Evolutionary conservation across 2,329 filamentous ascomycete species (phyloP).

Genomic region (Fusarium cyanostomum): DNA sequence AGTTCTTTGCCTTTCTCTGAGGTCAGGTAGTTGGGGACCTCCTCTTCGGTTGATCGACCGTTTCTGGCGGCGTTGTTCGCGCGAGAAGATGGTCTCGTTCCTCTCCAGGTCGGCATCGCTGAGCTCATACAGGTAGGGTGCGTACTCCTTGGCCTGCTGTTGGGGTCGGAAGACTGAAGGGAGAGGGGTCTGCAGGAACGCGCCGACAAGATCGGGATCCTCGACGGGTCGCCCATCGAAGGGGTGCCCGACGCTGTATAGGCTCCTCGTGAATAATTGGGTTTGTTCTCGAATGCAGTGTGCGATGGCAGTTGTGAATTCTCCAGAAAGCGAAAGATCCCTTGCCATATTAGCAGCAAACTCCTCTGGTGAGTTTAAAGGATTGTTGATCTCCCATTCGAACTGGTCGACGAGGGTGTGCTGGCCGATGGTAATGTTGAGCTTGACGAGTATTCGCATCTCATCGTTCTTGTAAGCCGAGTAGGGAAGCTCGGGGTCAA

Average conservation of each 20-base stretch:
- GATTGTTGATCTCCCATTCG: conserved; percentile 98
- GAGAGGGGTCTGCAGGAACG: conserved; percentile 87
- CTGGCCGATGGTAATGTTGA: conserved; percentile 96
- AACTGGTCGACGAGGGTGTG: conserved; percentile 97
- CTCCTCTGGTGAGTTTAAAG: conserved; percentile 91
- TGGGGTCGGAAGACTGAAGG: conserved; percentile 86
- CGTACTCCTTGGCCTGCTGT: conserved; percentile 92
- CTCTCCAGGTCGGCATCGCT: conserved; percentile 89
- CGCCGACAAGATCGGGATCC: conserved; percentile 85
- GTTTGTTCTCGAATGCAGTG: conserved; percentile 97
- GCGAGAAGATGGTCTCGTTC: conserved; percentile 90
- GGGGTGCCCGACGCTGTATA: conserved; percentile 92
- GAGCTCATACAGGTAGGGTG: conserved; percentile 92
- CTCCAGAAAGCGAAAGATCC: conserved; percentile 89
- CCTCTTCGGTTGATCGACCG: conserved; percentile 93
- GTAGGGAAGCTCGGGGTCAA: conserved; percentile 91
- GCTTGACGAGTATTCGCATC: conserved; percentile 94
- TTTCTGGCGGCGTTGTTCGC: conserved; percentile 94
- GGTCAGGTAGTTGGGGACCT: conserved; percentile 91
- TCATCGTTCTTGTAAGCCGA: conserved; percentile 98
- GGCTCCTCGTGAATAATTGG: conserved; percentile 90
- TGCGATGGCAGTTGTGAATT: conserved; percentile 97
- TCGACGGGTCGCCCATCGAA: conserved; percentile 95
- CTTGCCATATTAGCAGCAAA: conserved; percentile 90
- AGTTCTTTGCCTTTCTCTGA: conserved; percentile 93